Base-by-base conservation (phyloP, 495 filamentous ascomycete genomes). In the Podospora appendiculata region DNA sequence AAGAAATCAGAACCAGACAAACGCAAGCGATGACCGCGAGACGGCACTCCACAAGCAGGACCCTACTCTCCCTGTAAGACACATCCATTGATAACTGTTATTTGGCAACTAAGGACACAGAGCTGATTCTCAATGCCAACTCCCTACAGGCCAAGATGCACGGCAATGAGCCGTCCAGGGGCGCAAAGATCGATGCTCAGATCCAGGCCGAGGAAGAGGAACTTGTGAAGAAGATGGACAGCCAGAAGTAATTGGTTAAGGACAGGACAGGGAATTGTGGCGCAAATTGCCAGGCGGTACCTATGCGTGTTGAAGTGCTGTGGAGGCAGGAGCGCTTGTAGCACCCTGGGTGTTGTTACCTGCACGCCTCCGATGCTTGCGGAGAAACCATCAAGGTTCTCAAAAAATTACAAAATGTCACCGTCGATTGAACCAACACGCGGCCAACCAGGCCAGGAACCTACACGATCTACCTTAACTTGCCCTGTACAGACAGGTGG, bases 161-260 rank as follows among this genome's bases (percentile, higher is more conserved):
- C 55, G 86, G 87, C 8, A 84, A 89, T 55, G 65, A 82, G 60
- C 87, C 87, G 8, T 86, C 81, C 8, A 79, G 72, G 56, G 86
- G 87, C 2, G 87, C 86, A 8, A 70, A 84, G 69, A 80, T 87
- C 45, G 87, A 91, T 63, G 80, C 79, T 8, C 74, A 87, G 63
- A 61, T 91, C 14, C 70, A 86, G 64, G 73, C 71, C 4, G 86
- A 89, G 41, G 87, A 91, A 47, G 83, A 86, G 64, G 79, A 82
- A 66, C 63, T 73, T 36, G 50, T 90, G 41, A 77, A 62, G 50
- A 79, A 80, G 71, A 89, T 88, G 72, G 79, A 74, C 18, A 77
- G 8, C 33, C 0, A 38, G 39, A 41, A 38, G 10, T 32, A 11
- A 10, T 4, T 3, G 12, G 17, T 6, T 17, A 32, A 17, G n/a